phyloP scores from a whole-genome alignment of 306 rosid genomes.

The Cicer judaicum region DNA sequence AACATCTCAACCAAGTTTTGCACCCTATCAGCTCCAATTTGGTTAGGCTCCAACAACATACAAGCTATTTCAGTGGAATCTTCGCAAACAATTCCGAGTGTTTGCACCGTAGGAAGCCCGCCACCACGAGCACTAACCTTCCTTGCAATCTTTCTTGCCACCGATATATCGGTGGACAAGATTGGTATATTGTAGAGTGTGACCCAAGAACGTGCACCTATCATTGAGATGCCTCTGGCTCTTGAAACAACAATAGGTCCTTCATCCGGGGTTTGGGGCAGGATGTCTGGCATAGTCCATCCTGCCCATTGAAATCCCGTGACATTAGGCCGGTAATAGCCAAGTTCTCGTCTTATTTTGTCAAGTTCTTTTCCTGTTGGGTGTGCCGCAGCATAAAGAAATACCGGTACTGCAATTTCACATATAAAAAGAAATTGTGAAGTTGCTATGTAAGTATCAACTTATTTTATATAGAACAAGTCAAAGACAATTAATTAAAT shows the following conservation, averaged over 20 bases:
- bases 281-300: constrained; percentile 67
- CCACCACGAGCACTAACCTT: constrained; percentile 91
- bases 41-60: constrained; percentile 81
- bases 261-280: constrained; percentile 65
- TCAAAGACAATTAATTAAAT: no score
- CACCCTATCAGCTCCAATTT: constrained; percentile 73
- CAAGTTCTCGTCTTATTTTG: constrained; percentile 75
- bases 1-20: constrained; percentile 72
- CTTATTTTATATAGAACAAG: no score
- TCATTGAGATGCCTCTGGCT: constrained; percentile 70
- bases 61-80: constrained; percentile 76
- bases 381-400: constrained; percentile 83
- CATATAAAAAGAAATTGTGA: background rate
- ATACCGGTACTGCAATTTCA: constrained; percentile 79
- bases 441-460: background rate
- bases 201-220: constrained; percentile 83
- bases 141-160: constrained; percentile 65
- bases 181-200: constrained; percentile 71
- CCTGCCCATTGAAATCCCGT: constrained; percentile 90
- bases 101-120: constrained; percentile 79
- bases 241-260: constrained; percentile 61
- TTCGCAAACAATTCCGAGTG: constrained; percentile 65
- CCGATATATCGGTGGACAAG: constrained; percentile 58
- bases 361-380: constrained; percentile 78
- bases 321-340: constrained; percentile 64